Evolutionary conservation across 495 filamentous ascomycete genomes (phyloP), one percentile per base, ranked within the genome.

Genomic region (Hypomontagnella submonticulosa): DNA sequence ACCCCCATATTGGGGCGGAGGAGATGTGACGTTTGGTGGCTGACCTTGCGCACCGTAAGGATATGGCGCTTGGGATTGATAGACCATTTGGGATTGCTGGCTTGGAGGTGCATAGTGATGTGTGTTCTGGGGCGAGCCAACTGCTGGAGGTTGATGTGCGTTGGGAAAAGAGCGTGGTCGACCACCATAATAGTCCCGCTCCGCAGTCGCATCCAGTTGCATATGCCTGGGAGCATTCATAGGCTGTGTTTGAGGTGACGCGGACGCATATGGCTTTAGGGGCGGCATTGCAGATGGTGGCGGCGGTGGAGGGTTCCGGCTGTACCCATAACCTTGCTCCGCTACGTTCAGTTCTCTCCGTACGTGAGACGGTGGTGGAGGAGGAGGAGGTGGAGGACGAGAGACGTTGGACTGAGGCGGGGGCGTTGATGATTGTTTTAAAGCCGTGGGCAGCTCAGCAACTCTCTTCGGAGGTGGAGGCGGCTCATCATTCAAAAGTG

Each of bases 401-500:
- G 66, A 71, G 16, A 75, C 67, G 57, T 75, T 74, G 13, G 71
- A 16, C 65, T 76, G 77, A 30, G 79, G 79, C 10, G 80, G 81
- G 5, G 81, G 79, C 4, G 81, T 81, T 4, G 81, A 74, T 33
- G 72, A 76, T n/a, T 71, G 48, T 60, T 79, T 78, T 15, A 68
- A 42, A n/a, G 66, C 33, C 7, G 56, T 52, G 30, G 77, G 59
- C 9, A 81, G 70, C 15, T 83, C 80, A 47, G 41, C 46, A 19
- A 81, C 63, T 49, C 81, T 72, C 69, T 81, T 81, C 0, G 67
- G 64, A 9, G 71, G 57, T 9, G 79, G 71, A 9, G 79, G 75
- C n/a, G 75, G 73, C 18, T 82, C 81, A 38, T 82, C 77, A 62
- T 83, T 83, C 16, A 83, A 68, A 44, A 83, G 67, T n/a, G 79